Conservation (phyloP, 768 basidiomycete genomes). For the Rhizopogon sp. region DNA sequence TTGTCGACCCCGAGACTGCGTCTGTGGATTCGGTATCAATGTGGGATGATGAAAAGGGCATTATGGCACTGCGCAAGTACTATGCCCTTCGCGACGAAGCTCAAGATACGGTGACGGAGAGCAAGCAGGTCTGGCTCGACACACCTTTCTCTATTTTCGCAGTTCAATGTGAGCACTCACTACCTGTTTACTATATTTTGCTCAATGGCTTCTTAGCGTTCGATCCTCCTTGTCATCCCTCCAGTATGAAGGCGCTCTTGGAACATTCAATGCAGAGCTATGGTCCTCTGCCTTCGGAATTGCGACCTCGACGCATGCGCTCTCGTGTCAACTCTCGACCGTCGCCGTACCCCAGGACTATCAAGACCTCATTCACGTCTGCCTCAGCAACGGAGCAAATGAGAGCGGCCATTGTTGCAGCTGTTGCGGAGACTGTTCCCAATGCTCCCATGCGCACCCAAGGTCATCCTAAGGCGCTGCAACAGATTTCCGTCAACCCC, state of each 20-base stretch:
- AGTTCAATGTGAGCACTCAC: slow-evolving; percentile 54
- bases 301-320: slow-evolving; percentile 55
- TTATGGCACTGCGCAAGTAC: slow-evolving; percentile 58
- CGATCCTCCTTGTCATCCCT: slow-evolving; percentile 57
- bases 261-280: slow-evolving; percentile 70
- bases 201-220: slow-evolving; percentile 45
- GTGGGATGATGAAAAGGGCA: slow-evolving; percentile 71
- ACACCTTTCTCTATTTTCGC: slow-evolving; percentile 73
- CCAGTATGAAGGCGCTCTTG: slow-evolving; percentile 68
- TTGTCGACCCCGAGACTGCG: slow-evolving; percentile 53
- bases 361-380: slow-evolving; percentile 40
- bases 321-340: slow-evolving; percentile 68
- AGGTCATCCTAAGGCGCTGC: slow-evolving; percentile 31
- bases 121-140: slow-evolving; percentile 59
- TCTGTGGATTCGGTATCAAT: slow-evolving; percentile 38
- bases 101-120: slow-evolving; percentile 60
- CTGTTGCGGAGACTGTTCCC: slow-evolving; percentile 16
- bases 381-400: slow-evolving; percentile 31
- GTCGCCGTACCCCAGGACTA: slow-evolving; percentile 64
- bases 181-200: not conserved
- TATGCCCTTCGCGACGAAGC: slow-evolving; percentile 69
- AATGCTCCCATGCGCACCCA: slow-evolving; percentile 7
- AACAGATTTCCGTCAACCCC: slow-evolving; percentile 37
- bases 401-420: slow-evolving; percentile 17
- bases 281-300: slow-evolving; percentile 68